These are phyloP conservation scores for Suaeda aralocaspica DNA, from an alignment of 148 eudicot species.

Conservation along the genomic window DNA sequence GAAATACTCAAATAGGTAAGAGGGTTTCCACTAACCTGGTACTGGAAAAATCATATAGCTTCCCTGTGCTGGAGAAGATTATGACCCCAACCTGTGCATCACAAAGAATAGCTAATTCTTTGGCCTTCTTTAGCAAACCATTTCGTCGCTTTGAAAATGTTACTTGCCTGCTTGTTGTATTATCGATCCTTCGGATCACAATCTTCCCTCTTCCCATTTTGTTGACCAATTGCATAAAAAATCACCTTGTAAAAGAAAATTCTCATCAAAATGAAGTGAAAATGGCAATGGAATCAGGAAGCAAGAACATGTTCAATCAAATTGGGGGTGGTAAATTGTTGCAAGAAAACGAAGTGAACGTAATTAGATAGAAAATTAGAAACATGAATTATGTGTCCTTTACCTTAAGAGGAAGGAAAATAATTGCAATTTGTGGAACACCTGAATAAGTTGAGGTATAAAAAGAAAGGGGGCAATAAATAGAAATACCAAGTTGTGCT, in stretches of 20 bases:
- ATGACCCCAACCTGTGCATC: constrained; percentile 59
- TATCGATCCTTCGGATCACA: constrained; percentile 54
- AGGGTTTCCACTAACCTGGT: constrained; percentile 32
- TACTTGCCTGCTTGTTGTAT: constrained; percentile 59
- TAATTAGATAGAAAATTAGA: not conserved
- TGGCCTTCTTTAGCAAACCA: constrained; percentile 60
- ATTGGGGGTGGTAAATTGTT: not conserved
- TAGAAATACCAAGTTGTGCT: constrained; percentile 14
- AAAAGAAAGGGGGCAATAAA: not conserved
- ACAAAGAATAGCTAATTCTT: constrained; percentile 55
- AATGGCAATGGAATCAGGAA: not conserved
- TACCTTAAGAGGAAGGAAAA: constrained; percentile 7
- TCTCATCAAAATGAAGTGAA: not conserved
- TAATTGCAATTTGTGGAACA: constrained; percentile 13
- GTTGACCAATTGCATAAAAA: not conserved
- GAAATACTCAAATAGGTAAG: constrained; percentile 4
- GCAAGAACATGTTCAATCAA: not conserved
- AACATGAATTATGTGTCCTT: not conserved
- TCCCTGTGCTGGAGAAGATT: constrained; percentile 57
- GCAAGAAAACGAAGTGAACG: not conserved
- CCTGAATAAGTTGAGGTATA: not conserved
- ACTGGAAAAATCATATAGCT: constrained; percentile 50
- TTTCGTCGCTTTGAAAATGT: constrained; percentile 60
- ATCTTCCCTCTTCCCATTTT: constrained; percentile 64
- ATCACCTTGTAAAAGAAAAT: not conserved